Evolutionary conservation across 345 rosid genomes (phyloP).

Genomic region (Eucalyptus regnans): DNA sequence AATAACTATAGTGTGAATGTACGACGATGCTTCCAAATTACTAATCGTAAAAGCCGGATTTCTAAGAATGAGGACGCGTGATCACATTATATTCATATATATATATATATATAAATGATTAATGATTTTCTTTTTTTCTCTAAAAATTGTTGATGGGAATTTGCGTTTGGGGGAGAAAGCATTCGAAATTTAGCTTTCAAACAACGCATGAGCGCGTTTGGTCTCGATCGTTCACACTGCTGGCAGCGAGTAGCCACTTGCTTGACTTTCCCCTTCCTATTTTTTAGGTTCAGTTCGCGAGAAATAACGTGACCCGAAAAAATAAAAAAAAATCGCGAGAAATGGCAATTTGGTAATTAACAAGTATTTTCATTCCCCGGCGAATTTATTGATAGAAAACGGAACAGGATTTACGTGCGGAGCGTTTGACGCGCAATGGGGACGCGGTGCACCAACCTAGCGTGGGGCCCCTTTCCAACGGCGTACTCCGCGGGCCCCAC

Average conservation of each 20-base stretch:
- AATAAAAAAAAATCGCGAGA: neutral
- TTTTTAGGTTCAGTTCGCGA: neutral
- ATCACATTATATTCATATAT: neutral
- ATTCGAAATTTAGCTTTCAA: neutral
- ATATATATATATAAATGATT: too few relatives aligned
- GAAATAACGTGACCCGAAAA: neutral
- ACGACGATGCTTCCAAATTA: accelerated
- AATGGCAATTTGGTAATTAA: neutral
- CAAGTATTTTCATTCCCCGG: neutral
- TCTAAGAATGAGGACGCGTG: accelerated
- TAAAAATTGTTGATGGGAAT: neutral
- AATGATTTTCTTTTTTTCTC: neutral
- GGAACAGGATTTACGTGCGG: neutral
- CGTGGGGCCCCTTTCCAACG: neutral
- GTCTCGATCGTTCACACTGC: neutral
- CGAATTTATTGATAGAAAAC: neutral
- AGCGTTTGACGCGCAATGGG: neutral
- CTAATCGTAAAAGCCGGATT: accelerated
- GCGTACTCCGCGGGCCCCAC: neutral
- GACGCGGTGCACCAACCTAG: constrained; percentile 6
- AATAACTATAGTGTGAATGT: neutral
- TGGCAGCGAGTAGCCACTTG: neutral
- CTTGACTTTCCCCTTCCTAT: neutral
- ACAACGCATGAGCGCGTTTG: neutral
- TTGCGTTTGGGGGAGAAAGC: neutral